Conservation (phyloP, 2,329 filamentous ascomycete genomes). For the Penicillium sp. region DNA sequence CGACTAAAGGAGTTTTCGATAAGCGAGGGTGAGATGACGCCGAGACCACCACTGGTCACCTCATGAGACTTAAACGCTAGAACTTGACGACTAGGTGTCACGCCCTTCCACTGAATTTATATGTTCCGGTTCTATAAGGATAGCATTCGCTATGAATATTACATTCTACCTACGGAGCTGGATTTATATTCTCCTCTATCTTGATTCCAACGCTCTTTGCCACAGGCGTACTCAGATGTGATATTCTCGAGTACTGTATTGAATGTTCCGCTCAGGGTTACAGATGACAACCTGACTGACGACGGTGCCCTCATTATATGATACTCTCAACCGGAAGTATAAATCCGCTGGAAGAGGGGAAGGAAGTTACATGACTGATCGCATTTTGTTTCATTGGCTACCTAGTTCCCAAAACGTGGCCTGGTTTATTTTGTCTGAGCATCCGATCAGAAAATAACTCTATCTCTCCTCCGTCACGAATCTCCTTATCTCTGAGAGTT, state of each 20-base stretch:
- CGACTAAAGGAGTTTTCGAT: neutral
- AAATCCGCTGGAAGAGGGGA: neutral
- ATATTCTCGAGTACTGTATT: neutral
- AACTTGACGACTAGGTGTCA: neutral
- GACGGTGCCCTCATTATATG: neutral
- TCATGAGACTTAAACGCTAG: neutral
- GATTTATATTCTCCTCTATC: constrained; percentile 1
- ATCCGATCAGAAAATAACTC: neutral
- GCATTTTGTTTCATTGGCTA: neutral
- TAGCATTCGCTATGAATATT: constrained; percentile 15
- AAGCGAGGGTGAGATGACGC: neutral
- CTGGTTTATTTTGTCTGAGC: neutral
- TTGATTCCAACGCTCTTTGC: neutral
- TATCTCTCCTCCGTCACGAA: neutral
- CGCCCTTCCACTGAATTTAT: constrained; percentile 4
- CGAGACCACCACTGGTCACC: neutral
- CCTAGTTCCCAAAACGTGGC: neutral
- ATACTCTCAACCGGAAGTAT: neutral
- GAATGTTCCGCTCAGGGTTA: no score
- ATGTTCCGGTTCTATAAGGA: constrained; percentile 5
- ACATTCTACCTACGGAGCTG: constrained; percentile 8
- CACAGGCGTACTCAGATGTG: neutral
- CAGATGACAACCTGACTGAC: neutral
- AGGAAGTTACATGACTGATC: neutral
- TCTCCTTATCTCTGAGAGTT: neutral